Evolutionary conservation across 345 rosid species (phyloP).

Genomic region (Sonneratia alba): DNA sequence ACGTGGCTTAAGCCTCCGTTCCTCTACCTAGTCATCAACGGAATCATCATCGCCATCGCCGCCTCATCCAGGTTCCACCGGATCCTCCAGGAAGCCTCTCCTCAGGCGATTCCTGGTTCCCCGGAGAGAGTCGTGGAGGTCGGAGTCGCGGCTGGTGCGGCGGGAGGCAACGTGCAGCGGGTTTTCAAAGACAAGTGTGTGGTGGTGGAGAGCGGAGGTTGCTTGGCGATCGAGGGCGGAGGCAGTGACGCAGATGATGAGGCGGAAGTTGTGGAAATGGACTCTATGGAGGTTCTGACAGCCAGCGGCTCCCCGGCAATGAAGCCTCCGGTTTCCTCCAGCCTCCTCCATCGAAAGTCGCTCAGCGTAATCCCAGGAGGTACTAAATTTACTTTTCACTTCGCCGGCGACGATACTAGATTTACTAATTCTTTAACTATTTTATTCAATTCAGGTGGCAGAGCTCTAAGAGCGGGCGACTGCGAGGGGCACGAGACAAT

Average conservation of each 20-base stretch:
- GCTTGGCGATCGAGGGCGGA: background rate
- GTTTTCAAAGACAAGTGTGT: background rate
- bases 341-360: constrained; percentile 31
- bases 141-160: background rate
- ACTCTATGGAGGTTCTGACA: constrained; percentile 14
- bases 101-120: background rate
- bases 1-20: constrained; percentile 57
- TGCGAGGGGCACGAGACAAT: constrained; percentile 47
- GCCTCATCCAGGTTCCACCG: constrained; percentile 35
- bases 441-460: constrained; percentile 19
- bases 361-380: constrained; percentile 7
- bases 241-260: constrained; percentile 3
- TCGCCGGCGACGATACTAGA: background rate
- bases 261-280: constrained; percentile 16
- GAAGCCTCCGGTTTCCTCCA: constrained; percentile 39
- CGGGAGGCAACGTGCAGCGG: background rate
- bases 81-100: constrained; percentile 7
- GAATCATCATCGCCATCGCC: constrained; percentile 44
- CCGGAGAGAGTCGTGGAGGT: background rate
- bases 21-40: constrained; percentile 36
- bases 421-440: too few relatives aligned
- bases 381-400: background rate
- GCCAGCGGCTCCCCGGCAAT: constrained; percentile 25
- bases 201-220: constrained; percentile 13
- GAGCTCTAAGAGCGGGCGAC: constrained; percentile 31